These are phyloP conservation scores for Choanephora cucurbitarum DNA, from an alignment of 371 early-diverging fungal genomes.

Conservation along the genomic window DNA sequence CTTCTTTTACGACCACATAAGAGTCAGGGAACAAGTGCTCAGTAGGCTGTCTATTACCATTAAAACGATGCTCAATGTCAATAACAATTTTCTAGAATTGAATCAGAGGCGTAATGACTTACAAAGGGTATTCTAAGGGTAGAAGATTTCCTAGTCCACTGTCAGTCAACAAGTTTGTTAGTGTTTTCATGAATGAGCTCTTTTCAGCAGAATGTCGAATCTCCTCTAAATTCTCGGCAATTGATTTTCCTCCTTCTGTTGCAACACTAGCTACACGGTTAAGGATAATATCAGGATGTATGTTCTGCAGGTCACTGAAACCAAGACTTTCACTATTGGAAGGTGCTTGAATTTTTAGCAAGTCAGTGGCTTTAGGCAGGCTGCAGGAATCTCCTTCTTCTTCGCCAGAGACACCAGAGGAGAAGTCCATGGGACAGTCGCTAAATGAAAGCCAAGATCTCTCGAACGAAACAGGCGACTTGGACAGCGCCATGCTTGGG, in stretches of 20 bases:
- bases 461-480: neutral
- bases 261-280: constrained; percentile 1
- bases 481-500: neutral
- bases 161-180: constrained; percentile 78
- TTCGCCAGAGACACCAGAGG: constrained; percentile 22
- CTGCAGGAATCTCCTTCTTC: constrained; percentile 13
- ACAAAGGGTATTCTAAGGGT: constrained; percentile 78
- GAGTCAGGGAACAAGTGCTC: constrained; percentile 91
- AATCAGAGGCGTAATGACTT: constrained; percentile 37
- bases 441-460: constrained; percentile 20
- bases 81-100: no score
- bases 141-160: constrained; percentile 58
- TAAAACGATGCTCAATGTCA: constrained; percentile 4
- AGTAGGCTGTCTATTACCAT: constrained; percentile 50
- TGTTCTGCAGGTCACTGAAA: constrained; percentile 14
- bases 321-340: constrained; percentile 5
- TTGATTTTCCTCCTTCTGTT: neutral
- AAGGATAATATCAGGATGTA: constrained; percentile 20
- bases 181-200: constrained; percentile 75
- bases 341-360: constrained; percentile 28
- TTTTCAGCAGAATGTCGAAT: constrained; percentile 37
- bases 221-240: constrained; percentile 14
- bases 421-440: constrained; percentile 23
- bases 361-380: constrained; percentile 36
- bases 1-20: constrained; percentile 84